Conservation (phyloP, 495 filamentous ascomycete species). For the Thermothielavioides terrestris region DNA sequence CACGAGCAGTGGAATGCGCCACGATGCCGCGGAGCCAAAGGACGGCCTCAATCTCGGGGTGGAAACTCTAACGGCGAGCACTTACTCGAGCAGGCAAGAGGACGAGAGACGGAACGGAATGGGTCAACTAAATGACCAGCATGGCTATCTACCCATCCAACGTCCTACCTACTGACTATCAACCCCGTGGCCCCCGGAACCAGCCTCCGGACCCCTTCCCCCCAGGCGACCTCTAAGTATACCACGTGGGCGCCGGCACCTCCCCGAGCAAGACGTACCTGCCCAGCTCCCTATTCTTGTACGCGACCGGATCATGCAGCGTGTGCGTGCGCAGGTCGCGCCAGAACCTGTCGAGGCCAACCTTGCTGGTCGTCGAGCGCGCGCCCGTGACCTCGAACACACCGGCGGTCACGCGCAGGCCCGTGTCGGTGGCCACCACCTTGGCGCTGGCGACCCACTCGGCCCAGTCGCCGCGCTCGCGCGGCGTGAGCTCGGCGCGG, state of each 20-base stretch:
- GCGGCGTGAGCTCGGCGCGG: constrained; percentile 31
- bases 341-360: constrained; percentile 54
- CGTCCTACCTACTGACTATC: too few species aligned
- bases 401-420: constrained; percentile 44
- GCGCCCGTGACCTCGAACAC: constrained; percentile 54
- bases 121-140: too few species aligned
- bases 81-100: too few species aligned
- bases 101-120: too few species aligned
- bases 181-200: too few species aligned
- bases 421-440: constrained; percentile 50
- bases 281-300: constrained; percentile 52
- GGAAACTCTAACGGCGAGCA: too few species aligned
- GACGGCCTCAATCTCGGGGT: too few species aligned
- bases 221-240: constrained; percentile 39
- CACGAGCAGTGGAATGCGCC: too few species aligned
- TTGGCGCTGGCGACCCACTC: constrained; percentile 54
- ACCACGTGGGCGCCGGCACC: constrained; percentile 50
- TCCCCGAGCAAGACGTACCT: constrained; percentile 44
- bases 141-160: too few species aligned
- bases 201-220: too few species aligned
- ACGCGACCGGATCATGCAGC: constrained; percentile 54
- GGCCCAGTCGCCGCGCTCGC: constrained; percentile 47
- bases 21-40: too few species aligned
- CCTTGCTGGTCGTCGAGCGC: constrained; percentile 43
- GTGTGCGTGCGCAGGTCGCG: constrained; percentile 52